A percentile compares a stretch with the other conserved stretches of the same genome.
These are phyloP conservation scores for Talaromyces sp. DNA, from an alignment of 2,329 filamentous ascomycete species.

Conservation along the genomic window DNA sequence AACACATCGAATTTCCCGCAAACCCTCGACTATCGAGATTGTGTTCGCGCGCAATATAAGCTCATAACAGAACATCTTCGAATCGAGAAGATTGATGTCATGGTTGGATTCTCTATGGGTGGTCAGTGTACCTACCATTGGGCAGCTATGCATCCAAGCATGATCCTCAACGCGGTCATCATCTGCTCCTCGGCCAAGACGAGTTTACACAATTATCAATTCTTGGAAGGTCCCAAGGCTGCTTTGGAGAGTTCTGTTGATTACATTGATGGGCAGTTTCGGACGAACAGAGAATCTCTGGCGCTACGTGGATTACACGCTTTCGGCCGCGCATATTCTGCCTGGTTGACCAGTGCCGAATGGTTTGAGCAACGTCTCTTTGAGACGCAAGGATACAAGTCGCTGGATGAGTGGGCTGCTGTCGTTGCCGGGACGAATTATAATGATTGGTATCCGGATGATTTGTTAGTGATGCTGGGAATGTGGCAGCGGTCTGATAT, in stretches of 20 bases:
- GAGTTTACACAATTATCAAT: conserved; percentile 49
- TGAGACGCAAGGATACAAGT: conserved; percentile 35
- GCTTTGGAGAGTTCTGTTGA: conserved; percentile 45
- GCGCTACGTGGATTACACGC: conserved; percentile 40
- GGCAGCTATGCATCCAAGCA: conserved; percentile 45
- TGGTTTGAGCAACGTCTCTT: conserved; percentile 50
- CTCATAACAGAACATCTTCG: conserved; percentile 40
- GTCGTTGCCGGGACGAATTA: conserved; percentile 34
- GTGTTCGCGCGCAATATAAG: conserved; percentile 44
- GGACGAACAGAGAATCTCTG: conserved; percentile 26
- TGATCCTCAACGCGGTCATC: conserved; percentile 42
- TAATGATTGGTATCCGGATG: conserved; percentile 45
- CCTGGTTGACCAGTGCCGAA: conserved; percentile 48
- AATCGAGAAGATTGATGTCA: conserved; percentile 39
- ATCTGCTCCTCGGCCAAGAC: conserved; percentile 51
- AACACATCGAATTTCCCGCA: conserved; percentile 44
- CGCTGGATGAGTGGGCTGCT: conserved; percentile 40
- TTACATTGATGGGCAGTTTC: conserved; percentile 38
- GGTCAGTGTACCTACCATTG: conserved; percentile 52
- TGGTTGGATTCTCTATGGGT: conserved; percentile 53
- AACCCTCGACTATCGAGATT: conserved; percentile 45
- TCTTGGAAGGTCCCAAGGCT: conserved; percentile 49
- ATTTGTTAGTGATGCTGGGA: conserved; percentile 42
- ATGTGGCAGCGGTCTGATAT: conserved; percentile 50
- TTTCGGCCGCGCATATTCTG: conserved; percentile 50